A percentile compares a stretch with the other conserved stretches of the same genome.
Conservation (phyloP, 208 protist species). For the Acanthamoeba triangularis region DNA sequence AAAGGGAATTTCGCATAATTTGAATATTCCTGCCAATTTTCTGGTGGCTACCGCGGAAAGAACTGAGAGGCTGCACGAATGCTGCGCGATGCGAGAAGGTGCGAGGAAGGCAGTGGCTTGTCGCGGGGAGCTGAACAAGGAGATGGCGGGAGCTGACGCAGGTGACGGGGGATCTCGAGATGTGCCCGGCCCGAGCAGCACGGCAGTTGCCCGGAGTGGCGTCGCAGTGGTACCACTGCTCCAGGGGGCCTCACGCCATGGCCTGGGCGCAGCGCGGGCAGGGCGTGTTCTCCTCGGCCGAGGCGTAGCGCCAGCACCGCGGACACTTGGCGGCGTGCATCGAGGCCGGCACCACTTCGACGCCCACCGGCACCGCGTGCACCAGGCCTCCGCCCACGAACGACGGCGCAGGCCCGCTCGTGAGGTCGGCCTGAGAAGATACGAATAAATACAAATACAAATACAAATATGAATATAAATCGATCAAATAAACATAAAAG, state of each 20-base stretch:
- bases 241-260: background rate
- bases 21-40: background rate
- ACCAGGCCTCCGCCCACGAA: conserved; percentile 16
- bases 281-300: background rate
- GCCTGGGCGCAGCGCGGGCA: conserved; percentile 1
- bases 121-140: background rate
- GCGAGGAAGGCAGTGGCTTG: background rate
- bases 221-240: no score
- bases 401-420: background rate
- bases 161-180: background rate
- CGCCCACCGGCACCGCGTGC: background rate
- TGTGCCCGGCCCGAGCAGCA: background rate
- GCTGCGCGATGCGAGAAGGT: background rate
- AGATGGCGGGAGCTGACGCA: background rate
- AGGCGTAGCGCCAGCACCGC: conserved; percentile 21
- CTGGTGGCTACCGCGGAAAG: background rate
- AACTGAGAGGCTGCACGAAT: background rate
- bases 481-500: no score
- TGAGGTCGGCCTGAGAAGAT: background rate
- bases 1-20: background rate
- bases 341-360: background rate
- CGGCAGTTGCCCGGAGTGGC: background rate
- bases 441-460: no score
- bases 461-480: no score
- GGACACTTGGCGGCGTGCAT: conserved; percentile 12